phyloP scores from a whole-genome alignment of 164 flowering plant genomes.

The Chimonanthus praecox region DNA sequence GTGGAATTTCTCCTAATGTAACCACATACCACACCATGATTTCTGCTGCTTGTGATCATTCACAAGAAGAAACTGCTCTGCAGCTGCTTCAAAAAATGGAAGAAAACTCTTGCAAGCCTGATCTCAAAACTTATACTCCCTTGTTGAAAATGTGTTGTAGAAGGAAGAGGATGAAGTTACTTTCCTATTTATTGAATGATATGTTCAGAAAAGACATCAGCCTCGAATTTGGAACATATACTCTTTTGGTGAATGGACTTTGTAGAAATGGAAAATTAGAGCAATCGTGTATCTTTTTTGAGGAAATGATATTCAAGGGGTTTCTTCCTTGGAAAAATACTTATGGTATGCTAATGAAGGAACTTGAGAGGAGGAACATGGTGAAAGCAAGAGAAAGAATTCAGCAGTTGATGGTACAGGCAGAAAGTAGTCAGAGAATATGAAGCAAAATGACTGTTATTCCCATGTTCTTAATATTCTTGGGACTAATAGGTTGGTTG shows the following conservation, averaged over 20 bases:
- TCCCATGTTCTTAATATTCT: not conserved
- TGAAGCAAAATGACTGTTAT: conserved; percentile 10
- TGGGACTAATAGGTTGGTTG: not conserved
- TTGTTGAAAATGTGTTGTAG: conserved; percentile 54
- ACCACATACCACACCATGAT: conserved; percentile 55
- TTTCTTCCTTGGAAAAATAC: conserved; percentile 32
- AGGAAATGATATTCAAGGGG: conserved; percentile 52
- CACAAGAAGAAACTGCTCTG: conserved; percentile 48
- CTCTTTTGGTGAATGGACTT: conserved; percentile 44
- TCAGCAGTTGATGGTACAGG: conserved; percentile 35
- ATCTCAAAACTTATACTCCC: conserved; percentile 47
- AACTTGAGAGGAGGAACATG: conserved; percentile 42
- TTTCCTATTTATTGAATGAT: conserved; percentile 42
- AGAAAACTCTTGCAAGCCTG: conserved; percentile 44
- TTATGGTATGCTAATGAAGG: conserved; percentile 26
- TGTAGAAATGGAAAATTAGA: conserved; percentile 42
- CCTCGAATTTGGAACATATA: conserved; percentile 43
- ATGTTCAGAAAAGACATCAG: conserved; percentile 52
- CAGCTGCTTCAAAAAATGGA: conserved; percentile 48
- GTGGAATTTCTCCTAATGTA: conserved; percentile 38
- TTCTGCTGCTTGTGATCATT: conserved; percentile 37
- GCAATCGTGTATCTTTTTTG: conserved; percentile 48
- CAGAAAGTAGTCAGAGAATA: conserved; percentile 17
- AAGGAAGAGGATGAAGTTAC: conserved; percentile 54
- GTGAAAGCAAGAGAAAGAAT: conserved; percentile 29